These are phyloP conservation scores for Leccinellum rugosiceps DNA, from an alignment of 768 basidiomycete genomes.

Conservation along the genomic window DNA sequence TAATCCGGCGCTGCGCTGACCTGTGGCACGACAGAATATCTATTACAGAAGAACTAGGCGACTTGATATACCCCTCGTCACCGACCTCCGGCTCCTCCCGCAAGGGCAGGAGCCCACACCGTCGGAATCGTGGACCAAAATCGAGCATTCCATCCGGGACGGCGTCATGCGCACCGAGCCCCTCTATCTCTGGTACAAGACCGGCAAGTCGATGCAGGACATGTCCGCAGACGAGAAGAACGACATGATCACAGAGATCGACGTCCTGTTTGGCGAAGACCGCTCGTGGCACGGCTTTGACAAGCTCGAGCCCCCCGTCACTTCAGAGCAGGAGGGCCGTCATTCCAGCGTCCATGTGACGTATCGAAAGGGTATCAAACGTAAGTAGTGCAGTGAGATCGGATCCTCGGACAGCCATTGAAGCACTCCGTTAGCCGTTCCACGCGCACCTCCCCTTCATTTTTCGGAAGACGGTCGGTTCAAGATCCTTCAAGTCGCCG, in stretches of 20 bases:
- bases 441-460: constrained; percentile 73
- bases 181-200: constrained; percentile 76
- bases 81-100: constrained; percentile 63
- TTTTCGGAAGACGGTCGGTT: constrained; percentile 83
- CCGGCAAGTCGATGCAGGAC: constrained; percentile 58
- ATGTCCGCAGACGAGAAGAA: constrained; percentile 57
- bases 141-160: constrained; percentile 56
- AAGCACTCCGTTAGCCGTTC: constrained; percentile 45
- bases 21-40: constrained; percentile 42
- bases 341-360: constrained; percentile 61
- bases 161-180: constrained; percentile 57
- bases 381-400: constrained; percentile 38
- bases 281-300: constrained; percentile 87
- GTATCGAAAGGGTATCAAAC: constrained; percentile 68
- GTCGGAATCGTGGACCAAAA: constrained; percentile 60
- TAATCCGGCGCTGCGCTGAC: constrained; percentile 1
- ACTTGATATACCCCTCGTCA: constrained; percentile 76
- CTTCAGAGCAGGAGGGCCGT: constrained; percentile 36
- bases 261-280: constrained; percentile 83
- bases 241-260: constrained; percentile 85
- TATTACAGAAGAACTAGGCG: constrained; percentile 86
- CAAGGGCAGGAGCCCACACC: constrained; percentile 49
- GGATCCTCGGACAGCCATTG: background rate
- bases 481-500: constrained; percentile 88
- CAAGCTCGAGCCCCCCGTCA: constrained; percentile 60